Base-by-base conservation (phyloP, 2,329 filamentous ascomycete genomes). In the Xylaria sp. region DNA sequence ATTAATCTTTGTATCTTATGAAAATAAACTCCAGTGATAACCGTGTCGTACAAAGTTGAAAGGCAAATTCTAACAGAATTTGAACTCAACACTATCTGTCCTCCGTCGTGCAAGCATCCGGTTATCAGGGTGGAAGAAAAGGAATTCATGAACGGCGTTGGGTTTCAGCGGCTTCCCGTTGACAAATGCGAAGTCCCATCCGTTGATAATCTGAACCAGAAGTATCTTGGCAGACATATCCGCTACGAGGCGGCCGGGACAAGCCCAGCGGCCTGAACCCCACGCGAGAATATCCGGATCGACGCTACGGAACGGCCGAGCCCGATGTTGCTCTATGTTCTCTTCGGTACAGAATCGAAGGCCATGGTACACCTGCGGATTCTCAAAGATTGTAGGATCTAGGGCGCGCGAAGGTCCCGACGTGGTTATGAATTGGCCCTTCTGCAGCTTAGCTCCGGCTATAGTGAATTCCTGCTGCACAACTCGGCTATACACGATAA, bases 151-250 rank as follows among this genome's bases (percentile, higher is more conserved):
- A 17, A 67, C 27, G 3, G 22, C 53, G 20, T 20, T 59, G 15
- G 27, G 42, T 11, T 17, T 5, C 5, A 62, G 55, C 6, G 54
- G 54, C 57, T 67, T 67, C 25, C 39, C 27, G n/a, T 58, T 49
- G 25, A 69, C 27, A 20, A 70, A 70, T 2, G 56, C 50, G 36
- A 70, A 65, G 31, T 70, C 69, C 22, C 60, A 70, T 31, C 62
- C 66, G 36, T 70, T 44, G 9, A 70, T 11, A 7, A 66, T 31
- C 59, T 69, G 61, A 11, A 71, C 60, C 5, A 71, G 54, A 17
- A 71, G 29, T 11, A 71, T 62, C 59, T 71, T 71, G 17, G 64
- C 61, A 17, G 62, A 20, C 58, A 64, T 62, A 33, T 69, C 56
- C 15, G 69, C 45, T 9, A 71, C 53, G 7, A 59, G n/a, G 33